These are phyloP conservation scores for Wickerhamomyces rabaulensis DNA, from an alignment of 805 yeast genomes.

Conservation along the genomic window DNA sequence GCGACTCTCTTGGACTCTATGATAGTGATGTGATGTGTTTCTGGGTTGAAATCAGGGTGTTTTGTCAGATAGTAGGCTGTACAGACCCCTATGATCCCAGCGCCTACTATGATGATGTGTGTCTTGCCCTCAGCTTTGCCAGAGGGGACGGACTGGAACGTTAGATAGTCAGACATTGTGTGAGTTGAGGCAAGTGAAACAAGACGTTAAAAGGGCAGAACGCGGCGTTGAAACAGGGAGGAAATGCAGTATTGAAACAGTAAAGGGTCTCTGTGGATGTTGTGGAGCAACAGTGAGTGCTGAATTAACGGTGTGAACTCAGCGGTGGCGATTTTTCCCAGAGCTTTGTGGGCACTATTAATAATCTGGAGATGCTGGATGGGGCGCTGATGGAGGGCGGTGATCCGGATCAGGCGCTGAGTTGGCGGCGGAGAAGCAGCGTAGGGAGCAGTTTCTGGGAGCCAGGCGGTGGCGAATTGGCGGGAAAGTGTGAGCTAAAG, in stretches of 20 bases:
- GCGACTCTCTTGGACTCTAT: slow-evolving; percentile 90
- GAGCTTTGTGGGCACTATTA: background rate
- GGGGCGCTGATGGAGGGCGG: background rate
- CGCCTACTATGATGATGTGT: slow-evolving; percentile 84
- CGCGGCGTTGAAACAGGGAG: no score
- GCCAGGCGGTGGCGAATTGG: no score
- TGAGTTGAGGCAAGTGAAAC: background rate
- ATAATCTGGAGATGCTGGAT: background rate
- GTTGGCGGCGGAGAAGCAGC: background rate
- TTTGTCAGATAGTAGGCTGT: slow-evolving; percentile 84
- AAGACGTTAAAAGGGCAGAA: no score
- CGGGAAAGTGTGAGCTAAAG: background rate
- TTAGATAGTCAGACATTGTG: slow-evolving; percentile 12
- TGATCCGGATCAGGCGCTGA: background rate
- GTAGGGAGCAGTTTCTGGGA: no score
- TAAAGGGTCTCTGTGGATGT: background rate
- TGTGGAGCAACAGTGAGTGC: background rate
- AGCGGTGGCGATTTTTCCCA: background rate
- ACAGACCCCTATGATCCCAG: slow-evolving; percentile 94
- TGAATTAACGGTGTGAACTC: background rate
- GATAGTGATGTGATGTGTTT: slow-evolving; percentile 74
- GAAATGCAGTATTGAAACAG: background rate
- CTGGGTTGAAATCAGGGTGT: slow-evolving; percentile 74
- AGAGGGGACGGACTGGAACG: slow-evolving; percentile 24
- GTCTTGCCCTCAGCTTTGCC: slow-evolving; percentile 46